Percentiles rank a stretch among this genome's conserved stretches.
Evolutionary conservation across 305 asterid genomes (phyloP).

Genomic region (Solanum hybrid): DNA sequence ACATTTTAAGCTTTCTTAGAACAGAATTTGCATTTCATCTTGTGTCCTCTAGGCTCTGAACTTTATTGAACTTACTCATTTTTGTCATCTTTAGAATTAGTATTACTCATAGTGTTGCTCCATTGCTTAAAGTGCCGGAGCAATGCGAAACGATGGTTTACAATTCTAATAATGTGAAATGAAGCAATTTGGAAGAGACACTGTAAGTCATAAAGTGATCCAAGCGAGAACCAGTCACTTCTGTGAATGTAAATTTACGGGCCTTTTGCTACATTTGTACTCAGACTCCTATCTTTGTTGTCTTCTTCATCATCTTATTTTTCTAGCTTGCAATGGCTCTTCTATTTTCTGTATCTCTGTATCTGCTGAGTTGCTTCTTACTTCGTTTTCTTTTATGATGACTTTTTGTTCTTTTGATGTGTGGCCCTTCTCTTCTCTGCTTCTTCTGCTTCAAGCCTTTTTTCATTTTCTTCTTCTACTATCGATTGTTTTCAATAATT

Average conservation of each 20-base stretch:
- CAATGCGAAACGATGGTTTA: neutral
- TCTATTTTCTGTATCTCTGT: neutral
- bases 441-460: neutral
- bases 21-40: neutral
- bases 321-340: neutral
- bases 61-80: neutral
- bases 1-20: neutral
- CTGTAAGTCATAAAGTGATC: neutral
- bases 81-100: neutral
- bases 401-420: neutral
- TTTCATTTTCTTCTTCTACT: neutral
- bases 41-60: neutral
- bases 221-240: neutral
- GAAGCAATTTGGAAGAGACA: neutral
- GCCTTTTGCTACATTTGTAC: neutral
- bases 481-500: neutral
- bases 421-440: neutral
- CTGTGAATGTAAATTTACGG: neutral
- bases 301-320: neutral
- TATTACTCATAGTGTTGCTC: neutral
- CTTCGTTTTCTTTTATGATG: neutral
- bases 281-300: neutral
- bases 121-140: neutral
- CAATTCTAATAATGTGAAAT: neutral
- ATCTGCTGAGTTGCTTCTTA: neutral